Evolutionary conservation across 805 yeast genomes (phyloP).

Genomic region (Cyberlindnera euphorbiae): DNA sequence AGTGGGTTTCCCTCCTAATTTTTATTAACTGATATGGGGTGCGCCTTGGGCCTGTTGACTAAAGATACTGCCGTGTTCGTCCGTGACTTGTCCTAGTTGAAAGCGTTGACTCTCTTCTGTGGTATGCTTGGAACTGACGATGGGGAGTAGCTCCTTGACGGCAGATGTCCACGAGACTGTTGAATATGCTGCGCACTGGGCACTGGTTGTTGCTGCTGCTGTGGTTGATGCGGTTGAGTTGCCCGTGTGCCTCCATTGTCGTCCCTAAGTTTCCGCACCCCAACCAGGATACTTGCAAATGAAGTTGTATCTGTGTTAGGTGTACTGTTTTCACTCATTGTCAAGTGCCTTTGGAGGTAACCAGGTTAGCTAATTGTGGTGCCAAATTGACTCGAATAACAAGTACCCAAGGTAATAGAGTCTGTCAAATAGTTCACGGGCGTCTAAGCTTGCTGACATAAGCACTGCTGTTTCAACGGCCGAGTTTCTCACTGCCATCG

Average conservation of each 20-base stretch:
- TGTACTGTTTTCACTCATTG: slow-evolving; percentile 5
- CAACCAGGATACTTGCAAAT: slow-evolving; percentile 65
- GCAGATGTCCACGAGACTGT: slow-evolving; percentile 4
- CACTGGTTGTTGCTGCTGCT: slow-evolving; percentile 1
- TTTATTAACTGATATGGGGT: slow-evolving; percentile 50
- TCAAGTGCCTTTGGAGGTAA: too few relatives aligned
- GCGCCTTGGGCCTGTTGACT: slow-evolving; percentile 14
- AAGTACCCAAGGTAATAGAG: too few relatives aligned
- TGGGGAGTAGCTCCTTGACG: background rate
- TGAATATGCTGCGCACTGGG: too few relatives aligned
- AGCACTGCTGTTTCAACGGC: too few relatives aligned
- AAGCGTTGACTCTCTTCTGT: slow-evolving; percentile 22
- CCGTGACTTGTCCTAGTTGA: slow-evolving; percentile 18
- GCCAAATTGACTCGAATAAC: too few relatives aligned
- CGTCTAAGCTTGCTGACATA: too few relatives aligned
- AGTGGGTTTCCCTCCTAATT: slow-evolving; percentile 74
- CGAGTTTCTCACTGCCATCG: too few relatives aligned
- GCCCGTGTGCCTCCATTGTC: slow-evolving; percentile 23
- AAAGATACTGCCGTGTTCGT: slow-evolving; percentile 10
- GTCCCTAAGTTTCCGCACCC: slow-evolving; percentile 48
- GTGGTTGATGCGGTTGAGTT: slow-evolving; percentile 2
- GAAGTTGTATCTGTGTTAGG: slow-evolving; percentile 48
- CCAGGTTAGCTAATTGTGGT: too few relatives aligned
- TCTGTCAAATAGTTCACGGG: too few relatives aligned
- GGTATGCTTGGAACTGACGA: background rate